Evolutionary conservation across 73 alveolate species (phyloP).

Genomic region (Symbiodinium pilosum): DNA sequence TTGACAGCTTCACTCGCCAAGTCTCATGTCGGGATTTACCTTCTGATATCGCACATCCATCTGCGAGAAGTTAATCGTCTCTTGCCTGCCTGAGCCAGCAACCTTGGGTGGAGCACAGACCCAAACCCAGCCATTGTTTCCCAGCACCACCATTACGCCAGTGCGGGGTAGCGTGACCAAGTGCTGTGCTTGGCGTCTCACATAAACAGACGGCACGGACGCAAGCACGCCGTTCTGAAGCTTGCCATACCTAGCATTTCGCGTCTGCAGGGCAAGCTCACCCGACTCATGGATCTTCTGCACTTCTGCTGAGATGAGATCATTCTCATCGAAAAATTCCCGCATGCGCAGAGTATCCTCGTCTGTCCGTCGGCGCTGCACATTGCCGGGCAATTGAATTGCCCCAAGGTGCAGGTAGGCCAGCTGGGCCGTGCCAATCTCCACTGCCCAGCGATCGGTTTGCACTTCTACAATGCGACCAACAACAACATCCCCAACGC

Average conservation of each 20-base stretch:
- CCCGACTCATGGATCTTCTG: constrained; percentile 97
- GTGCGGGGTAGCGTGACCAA: constrained; percentile 53
- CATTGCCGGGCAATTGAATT: constrained; percentile 98
- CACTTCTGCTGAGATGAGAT: constrained; percentile 98
- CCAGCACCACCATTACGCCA: constrained; percentile 91
- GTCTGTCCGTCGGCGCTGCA: constrained; percentile 97
- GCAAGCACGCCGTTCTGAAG: constrained; percentile 97
- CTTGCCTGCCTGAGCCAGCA: constrained; percentile 89
- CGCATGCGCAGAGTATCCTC: constrained; percentile 98
- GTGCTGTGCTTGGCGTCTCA: constrained; percentile 89
- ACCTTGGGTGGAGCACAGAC: constrained; percentile 90
- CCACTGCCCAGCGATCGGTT: constrained; percentile 98
- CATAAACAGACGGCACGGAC: constrained; percentile 76
- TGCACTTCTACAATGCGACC: constrained; percentile 98
- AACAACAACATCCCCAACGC: constrained; percentile 98
- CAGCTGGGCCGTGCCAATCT: constrained; percentile 97
- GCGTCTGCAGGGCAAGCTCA: constrained; percentile 97
- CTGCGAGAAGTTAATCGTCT: constrained; percentile 90
- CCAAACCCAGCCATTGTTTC: constrained; percentile 95
- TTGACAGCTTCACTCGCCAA: not conserved
- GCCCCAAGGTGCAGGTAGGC: constrained; percentile 97
- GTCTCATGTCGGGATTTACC: constrained; percentile 76
- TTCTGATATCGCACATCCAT: constrained; percentile 92
- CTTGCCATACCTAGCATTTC: constrained; percentile 98
- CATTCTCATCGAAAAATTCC: constrained; percentile 97